Percentiles rank a stretch among this genome's conserved stretches.
These are phyloP conservation scores for Morella rubra DNA, from an alignment of 306 rosid genomes.

Conservation along the genomic window DNA sequence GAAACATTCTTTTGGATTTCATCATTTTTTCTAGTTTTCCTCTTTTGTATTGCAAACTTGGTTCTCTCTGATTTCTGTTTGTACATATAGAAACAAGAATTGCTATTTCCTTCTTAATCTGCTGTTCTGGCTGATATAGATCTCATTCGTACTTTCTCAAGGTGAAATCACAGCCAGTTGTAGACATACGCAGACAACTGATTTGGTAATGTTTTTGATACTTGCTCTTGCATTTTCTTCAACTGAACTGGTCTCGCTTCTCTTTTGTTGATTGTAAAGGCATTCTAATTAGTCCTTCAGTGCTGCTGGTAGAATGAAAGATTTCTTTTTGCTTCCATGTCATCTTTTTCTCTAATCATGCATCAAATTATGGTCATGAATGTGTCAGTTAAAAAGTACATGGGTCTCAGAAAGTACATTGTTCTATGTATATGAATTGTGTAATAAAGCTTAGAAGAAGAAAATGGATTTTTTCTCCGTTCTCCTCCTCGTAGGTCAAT, in stretches of 20 bases:
- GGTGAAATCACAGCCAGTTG: conserved; percentile 89
- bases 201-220: conserved; percentile 48
- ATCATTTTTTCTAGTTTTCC: background rate
- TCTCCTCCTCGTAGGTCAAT: too few species aligned
- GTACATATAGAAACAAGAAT: background rate
- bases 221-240: conserved; percentile 8
- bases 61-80: background rate
- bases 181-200: conserved; percentile 59
- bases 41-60: background rate
- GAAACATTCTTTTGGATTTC: background rate
- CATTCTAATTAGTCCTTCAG: background rate
- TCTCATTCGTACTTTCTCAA: conserved; percentile 38
- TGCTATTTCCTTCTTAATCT: background rate
- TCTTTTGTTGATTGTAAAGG: background rate
- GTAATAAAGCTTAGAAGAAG: too few species aligned
- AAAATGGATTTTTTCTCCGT: too few species aligned
- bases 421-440: background rate
- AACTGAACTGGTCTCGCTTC: background rate
- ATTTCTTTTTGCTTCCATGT: background rate
- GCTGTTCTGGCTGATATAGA: conserved; percentile 22
- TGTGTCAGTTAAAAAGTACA: background rate
- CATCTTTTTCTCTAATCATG: background rate
- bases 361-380: conserved; percentile 8
- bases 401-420: background rate
- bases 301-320: background rate